Conservation (phyloP, 176 grass and related monocot genomes). For the Panicum miliaceum region DNA sequence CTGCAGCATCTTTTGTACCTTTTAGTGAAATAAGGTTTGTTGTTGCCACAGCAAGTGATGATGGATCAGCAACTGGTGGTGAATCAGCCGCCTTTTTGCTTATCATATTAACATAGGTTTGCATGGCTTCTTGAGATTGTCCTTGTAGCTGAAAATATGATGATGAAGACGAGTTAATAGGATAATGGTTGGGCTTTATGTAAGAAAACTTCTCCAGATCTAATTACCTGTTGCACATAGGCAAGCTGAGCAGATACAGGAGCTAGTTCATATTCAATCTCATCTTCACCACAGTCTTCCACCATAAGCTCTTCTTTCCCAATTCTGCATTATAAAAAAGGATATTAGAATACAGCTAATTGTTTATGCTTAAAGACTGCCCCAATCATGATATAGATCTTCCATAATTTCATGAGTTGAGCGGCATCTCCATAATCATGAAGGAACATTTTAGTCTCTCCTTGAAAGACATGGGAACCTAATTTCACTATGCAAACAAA, state of each 20-base stretch:
- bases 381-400: background rate
- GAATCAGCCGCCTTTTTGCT: constrained; percentile 47
- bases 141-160: constrained; percentile 82
- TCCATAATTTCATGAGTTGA: constrained; percentile 8
- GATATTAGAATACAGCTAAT: constrained; percentile 18
- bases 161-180: constrained; percentile 5
- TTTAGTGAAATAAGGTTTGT: constrained; percentile 83
- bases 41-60: constrained; percentile 81
- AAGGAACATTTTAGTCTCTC: background rate
- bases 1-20: constrained; percentile 79
- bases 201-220: background rate
- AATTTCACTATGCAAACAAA: background rate
- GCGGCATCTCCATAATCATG: background rate
- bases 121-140: constrained; percentile 76
- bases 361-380: constrained; percentile 4
- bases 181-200: constrained; percentile 9
- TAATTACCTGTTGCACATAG: constrained; percentile 81
- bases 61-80: no score
- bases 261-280: constrained; percentile 84
- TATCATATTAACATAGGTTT: constrained; percentile 69
- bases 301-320: constrained; percentile 86
- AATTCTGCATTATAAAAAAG: constrained; percentile 57
- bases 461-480: background rate
- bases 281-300: constrained; percentile 70
- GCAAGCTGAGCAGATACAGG: constrained; percentile 82